Base-by-base conservation (phyloP, 2,329 filamentous ascomycete genomes). In the Chalaropsis ovoidea region DNA sequence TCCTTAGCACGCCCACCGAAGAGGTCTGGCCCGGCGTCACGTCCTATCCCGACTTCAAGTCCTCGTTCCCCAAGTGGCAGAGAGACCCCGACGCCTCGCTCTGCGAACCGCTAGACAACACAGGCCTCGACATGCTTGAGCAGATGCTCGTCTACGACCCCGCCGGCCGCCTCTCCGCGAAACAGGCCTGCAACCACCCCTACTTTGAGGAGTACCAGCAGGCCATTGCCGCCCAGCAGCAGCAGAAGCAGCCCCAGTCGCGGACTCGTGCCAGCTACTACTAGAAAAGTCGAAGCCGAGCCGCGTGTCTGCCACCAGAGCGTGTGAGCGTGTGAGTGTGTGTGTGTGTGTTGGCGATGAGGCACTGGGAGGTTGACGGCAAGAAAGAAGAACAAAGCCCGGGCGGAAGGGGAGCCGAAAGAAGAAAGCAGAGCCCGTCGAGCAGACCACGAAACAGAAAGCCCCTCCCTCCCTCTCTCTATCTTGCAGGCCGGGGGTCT, bases 11-110 rank as follows among this genome's bases (percentile, higher is more conserved):
- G 3, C 91, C 91, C 2, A 84, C 85, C 64, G 91, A 96, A 73
- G 80, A 84, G 7, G 81, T 85, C 67, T 96, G 91, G 91, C 91
- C 91, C 41, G 91, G 91, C 68, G 90, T 96, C 67, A 94, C 90
- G n/a, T 91, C 89, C 7, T 95, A 95, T 78, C 91, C 91, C 52
- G 92, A 96, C 76, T 96, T 91, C 81, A 96, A 96, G 77, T 75
- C 88, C 35, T 92, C 89, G 2, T 96, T 96, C 77, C 91, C 91
- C 69, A 95, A 95, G 77, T 96, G 91, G 91, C 81, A 82, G 71
- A 85, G 89, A 66, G 87, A 91, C 72, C 80, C 82, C 67, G 80
- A 82, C 27, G 79, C 80, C 61, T 77, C 83, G 35, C 80, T 94
- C 43, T 89, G 91, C 72, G 82, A 83, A 54, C 86, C 81, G 64